Evolutionary conservation across 2,329 filamentous ascomycete species (phyloP).

Genomic region (Madurella mycetomatis): DNA sequence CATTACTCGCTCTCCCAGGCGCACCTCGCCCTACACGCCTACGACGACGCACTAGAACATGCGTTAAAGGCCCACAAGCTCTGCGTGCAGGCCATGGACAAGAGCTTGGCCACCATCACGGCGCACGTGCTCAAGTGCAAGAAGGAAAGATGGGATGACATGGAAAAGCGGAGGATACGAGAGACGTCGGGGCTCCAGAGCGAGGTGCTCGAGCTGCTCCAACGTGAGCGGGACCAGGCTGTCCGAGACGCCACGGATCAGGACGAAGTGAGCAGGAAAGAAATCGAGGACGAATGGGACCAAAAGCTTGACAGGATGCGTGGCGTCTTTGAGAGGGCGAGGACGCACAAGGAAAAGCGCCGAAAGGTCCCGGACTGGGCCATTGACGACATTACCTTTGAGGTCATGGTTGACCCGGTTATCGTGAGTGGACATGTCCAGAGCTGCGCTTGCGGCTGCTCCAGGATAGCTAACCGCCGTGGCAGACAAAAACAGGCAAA

Average conservation of each 20-base stretch:
- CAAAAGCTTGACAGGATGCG: conserved; percentile 43
- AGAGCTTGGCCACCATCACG: conserved; percentile 67
- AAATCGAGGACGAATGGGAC: conserved; percentile 45
- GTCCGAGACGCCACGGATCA: conserved; percentile 39
- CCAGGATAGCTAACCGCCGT: conserved; percentile 16
- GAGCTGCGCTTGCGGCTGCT: neutral
- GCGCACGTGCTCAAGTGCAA: conserved; percentile 73
- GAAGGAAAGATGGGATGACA: conserved; percentile 77
- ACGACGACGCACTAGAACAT: conserved; percentile 66
- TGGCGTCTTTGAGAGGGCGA: conserved; percentile 50
- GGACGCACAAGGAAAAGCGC: conserved; percentile 40
- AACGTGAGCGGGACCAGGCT: conserved; percentile 41
- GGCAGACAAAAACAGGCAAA: conserved; percentile 74
- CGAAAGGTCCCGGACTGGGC: conserved; percentile 69
- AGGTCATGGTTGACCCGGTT: conserved; percentile 68
- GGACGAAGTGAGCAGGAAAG: conserved; percentile 38
- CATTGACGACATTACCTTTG: conserved; percentile 71
- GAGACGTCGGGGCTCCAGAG: conserved; percentile 55
- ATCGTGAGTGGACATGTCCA: conserved; percentile 38
- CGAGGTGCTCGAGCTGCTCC: conserved; percentile 53
- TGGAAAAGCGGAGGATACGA: conserved; percentile 58
- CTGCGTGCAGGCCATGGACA: conserved; percentile 59
- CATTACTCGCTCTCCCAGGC: conserved; percentile 81
- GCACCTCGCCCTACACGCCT: conserved; percentile 67
- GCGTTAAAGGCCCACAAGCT: conserved; percentile 69